A percentile compares a stretch with the other conserved stretches of the same genome.
Conservation (phyloP, 2,329 filamentous ascomycete species). For the Aspergillus hiratsukae region DNA sequence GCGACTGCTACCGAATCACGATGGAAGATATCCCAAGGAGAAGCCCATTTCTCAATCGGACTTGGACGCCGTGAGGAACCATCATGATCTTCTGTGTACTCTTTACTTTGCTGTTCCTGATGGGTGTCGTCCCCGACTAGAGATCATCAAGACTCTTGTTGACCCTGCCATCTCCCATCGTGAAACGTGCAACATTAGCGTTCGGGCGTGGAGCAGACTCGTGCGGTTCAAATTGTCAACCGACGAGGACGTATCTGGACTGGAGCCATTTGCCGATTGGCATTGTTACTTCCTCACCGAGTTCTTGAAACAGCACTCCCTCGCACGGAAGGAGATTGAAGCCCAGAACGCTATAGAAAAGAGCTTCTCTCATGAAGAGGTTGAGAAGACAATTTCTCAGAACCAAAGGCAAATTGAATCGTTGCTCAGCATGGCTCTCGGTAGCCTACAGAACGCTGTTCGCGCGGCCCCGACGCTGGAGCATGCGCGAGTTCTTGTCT, state of each 20-base stretch:
- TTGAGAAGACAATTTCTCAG: constrained; percentile 50
- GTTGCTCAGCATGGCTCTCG: constrained; percentile 50
- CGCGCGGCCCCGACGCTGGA: constrained; percentile 37
- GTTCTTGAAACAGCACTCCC: constrained; percentile 51
- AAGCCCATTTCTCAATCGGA: constrained; percentile 49
- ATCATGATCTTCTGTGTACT: constrained; percentile 58
- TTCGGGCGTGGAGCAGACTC: constrained; percentile 56
- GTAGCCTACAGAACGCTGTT: constrained; percentile 48
- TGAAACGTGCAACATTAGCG: constrained; percentile 56
- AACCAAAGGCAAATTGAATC: constrained; percentile 57
- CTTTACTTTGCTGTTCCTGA: constrained; percentile 56
- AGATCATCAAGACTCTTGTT: constrained; percentile 51
- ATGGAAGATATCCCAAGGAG: constrained; percentile 57
- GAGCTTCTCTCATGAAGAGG: constrained; percentile 42
- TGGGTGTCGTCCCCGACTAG: constrained; percentile 49
- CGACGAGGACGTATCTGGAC: constrained; percentile 41
- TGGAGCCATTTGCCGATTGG: constrained; percentile 52
- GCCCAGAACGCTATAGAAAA: constrained; percentile 41
- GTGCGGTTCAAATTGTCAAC: constrained; percentile 54
- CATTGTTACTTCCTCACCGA: constrained; percentile 50
- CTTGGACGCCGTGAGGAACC: constrained; percentile 56
- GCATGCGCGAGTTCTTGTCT: constrained; percentile 41
- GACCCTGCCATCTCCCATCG: constrained; percentile 54
- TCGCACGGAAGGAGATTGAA: constrained; percentile 56
- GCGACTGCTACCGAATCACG: constrained; percentile 57